Base-by-base conservation (phyloP, 2,329 filamentous ascomycete genomes). In the Microascus cirrosus region DNA sequence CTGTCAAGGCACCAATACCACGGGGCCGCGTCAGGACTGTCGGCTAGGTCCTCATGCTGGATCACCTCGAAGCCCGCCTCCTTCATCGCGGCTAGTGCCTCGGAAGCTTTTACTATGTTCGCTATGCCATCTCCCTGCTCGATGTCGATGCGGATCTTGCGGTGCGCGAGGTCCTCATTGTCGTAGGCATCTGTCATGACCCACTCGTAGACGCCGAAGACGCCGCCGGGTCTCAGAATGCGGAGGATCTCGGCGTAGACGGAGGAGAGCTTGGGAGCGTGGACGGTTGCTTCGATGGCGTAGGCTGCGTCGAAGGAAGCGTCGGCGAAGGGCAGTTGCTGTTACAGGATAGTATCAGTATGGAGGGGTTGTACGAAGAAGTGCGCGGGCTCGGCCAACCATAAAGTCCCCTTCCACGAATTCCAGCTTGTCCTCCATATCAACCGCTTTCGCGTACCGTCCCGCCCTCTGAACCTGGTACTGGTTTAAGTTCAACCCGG, bases 201-300 rank as follows among this genome's bases (percentile, higher is more conserved):
- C 94, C 94, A 97, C 74, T 99, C 94, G 75, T 97, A 99, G 56
- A 97, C 93, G 69, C 93, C 94, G 66, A 97, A 99, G 56, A 90
- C 79, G 71, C 94, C 93, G 60, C 94, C 94, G 22, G 94, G 94
- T 81, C 97, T 99, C 62, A 99, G 80, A 24, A 96, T 92, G 54
- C 90, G 89, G 82, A 87, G 92, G 68, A 97, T 97, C 73, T 97
- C 87, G 70, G 84, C 86, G 78, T 99, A 99, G 63, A 96, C 91
- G 60, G 90, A 92, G 67, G 91, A 88, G 8, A 97, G 84, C 52
- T 85, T 87, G 50, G 93, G 94, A 0, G 94, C 94, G 71, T 99
- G 94, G 55, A 95, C 89, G 2, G 94, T 99, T 2, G 94, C 94
- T 75, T 99, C 94, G 65, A 99, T 97, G 57, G 92, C 93, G 70